Percentiles rank a stretch among this genome's conserved stretches.
Conservation (phyloP, 2,329 filamentous ascomycete genomes). For the Metarhizium brunneum region DNA sequence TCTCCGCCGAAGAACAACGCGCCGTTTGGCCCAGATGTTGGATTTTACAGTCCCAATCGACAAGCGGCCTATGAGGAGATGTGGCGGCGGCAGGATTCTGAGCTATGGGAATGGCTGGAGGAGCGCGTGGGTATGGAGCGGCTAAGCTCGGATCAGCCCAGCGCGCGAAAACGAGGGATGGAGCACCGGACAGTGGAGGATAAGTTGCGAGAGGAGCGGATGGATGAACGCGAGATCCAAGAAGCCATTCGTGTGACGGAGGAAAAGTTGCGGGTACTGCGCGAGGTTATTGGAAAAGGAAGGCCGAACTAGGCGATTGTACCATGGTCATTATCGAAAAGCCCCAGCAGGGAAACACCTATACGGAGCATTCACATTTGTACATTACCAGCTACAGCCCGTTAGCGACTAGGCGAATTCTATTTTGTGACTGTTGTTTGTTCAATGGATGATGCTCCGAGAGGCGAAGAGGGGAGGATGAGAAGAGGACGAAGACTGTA, state of each 20-base stretch:
- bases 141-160: constrained; percentile 27
- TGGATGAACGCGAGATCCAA: constrained; percentile 65
- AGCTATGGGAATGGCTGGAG: constrained; percentile 90
- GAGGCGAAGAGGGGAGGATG: too few relatives aligned
- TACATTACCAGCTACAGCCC: constrained; percentile 2
- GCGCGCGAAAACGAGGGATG: constrained; percentile 35
- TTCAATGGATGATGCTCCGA: too few relatives aligned
- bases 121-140: constrained; percentile 69
- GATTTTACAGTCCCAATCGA: constrained; percentile 46
- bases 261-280: constrained; percentile 69
- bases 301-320: constrained; percentile 9
- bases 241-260: constrained; percentile 81
- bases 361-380: constrained; percentile 1
- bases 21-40: constrained; percentile 23
- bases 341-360: constrained; percentile 10
- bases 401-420: constrained; percentile 1
- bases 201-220: constrained; percentile 46
- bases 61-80: constrained; percentile 85
- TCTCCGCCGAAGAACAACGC: constrained; percentile 29
- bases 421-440: not conserved
- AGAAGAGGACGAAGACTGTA: too few relatives aligned
- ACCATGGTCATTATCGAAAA: constrained; percentile 4
- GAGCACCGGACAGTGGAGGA: constrained; percentile 51
- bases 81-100: constrained; percentile 79
- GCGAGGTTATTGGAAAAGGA: constrained; percentile 54